Conservation (phyloP, 176 grass and related monocot species). For the Avena eriantha region DNA sequence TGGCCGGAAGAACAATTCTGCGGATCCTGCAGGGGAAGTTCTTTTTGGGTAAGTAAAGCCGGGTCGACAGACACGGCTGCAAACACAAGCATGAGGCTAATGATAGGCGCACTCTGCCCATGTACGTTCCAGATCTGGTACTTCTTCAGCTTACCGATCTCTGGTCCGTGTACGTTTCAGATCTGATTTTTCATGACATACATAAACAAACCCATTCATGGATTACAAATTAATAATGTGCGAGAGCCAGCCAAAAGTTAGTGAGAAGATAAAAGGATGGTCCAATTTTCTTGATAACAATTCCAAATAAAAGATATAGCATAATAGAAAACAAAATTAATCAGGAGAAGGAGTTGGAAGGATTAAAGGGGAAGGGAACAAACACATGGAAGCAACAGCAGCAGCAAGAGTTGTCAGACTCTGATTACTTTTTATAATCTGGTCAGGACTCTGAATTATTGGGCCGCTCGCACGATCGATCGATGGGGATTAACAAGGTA, state of each 20-base stretch:
- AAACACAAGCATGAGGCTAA: not conserved
- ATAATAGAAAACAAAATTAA: not conserved
- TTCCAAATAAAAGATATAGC: not conserved
- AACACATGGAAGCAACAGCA: slow-evolving; percentile 1
- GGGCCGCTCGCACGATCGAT: not conserved
- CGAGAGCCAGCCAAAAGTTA: too few species aligned
- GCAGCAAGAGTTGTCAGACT: not conserved
- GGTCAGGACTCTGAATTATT: not conserved
- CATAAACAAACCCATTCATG: too few species aligned
- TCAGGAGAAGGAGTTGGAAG: not conserved
- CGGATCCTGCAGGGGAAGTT: slow-evolving; percentile 10
- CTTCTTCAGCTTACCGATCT: not conserved
- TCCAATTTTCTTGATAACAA: not conserved
- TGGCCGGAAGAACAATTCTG: not conserved
- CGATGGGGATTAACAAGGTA: not conserved
- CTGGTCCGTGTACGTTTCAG: too few species aligned
- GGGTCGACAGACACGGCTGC: not conserved
- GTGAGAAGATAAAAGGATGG: too few species aligned
- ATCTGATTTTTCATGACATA: too few species aligned
- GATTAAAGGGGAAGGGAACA: slow-evolving; percentile 8
- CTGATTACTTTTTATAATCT: not conserved
- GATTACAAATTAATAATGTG: too few species aligned
- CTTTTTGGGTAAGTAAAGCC: not conserved
- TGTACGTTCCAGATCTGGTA: not conserved
- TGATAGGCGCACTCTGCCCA: not conserved